A percentile compares a stretch with the other conserved stretches of the same genome.
These are phyloP conservation scores for Setaria italica DNA, from an alignment of 202 grass and related monocot genomes.

Conservation along the genomic window DNA sequence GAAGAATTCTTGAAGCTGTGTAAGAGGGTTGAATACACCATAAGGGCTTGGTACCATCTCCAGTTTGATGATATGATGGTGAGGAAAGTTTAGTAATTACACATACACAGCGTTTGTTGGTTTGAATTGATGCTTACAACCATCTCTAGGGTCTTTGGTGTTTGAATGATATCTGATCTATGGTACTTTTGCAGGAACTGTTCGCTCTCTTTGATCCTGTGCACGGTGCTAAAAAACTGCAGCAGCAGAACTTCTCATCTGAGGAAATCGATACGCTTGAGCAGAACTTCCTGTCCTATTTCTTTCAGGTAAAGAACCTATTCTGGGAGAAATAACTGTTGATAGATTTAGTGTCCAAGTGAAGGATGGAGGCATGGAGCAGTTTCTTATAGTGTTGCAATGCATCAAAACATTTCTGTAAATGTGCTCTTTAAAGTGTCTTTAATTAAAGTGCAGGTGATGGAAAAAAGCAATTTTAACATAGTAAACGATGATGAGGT, in stretches of 20 bases:
- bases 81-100: conserved; percentile 19
- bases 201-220: conserved; percentile 92
- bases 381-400: neutral
- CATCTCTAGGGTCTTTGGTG: neutral
- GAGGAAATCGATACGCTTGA: conserved; percentile 82
- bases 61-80: conserved; percentile 99
- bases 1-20: conserved; percentile 89
- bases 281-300: conserved; percentile 87
- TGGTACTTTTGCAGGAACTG: conserved; percentile 69
- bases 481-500: conserved; percentile 94
- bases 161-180: conserved; percentile 37
- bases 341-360: neutral
- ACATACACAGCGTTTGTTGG: neutral
- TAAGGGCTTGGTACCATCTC: conserved; percentile 95
- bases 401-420: conserved; percentile 1
- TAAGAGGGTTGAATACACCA: conserved; percentile 91
- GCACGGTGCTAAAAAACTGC: conserved; percentile 72
- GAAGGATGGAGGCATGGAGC: neutral
- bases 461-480: conserved; percentile 98
- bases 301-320: conserved; percentile 70
- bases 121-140: neutral
- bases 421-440: conserved; percentile 37
- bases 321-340: conserved; percentile 24
- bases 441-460: conserved; percentile 62
- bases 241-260: conserved; percentile 73